Evolutionary conservation across 2,329 filamentous ascomycete genomes (phyloP), one percentile per base, ranked within the genome.

Genomic region (Thelonectria rubi): DNA sequence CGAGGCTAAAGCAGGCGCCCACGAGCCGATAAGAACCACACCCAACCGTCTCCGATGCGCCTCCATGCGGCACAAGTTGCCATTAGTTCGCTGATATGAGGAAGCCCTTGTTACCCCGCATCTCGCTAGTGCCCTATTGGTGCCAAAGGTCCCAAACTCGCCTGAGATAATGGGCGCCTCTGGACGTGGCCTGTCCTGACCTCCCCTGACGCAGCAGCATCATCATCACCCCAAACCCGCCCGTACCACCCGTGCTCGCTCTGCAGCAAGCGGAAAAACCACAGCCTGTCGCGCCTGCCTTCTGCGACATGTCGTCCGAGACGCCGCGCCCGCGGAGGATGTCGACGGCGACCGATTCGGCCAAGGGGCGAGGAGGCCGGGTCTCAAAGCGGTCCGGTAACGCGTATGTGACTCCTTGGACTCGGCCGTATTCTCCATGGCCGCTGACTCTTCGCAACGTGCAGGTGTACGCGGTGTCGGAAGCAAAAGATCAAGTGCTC

Each of bases 401-500:
- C 59, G 69, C 69, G 69, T 71, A 40, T 42, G 67, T 65, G n/a
- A 43, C 14, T 34, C 55, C 39, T 40, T 21, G 30, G 17, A n/a
- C n/a, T n/a, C n/a, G n/a, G n/a, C n/a, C n/a, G 17, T 32, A 20
- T 21, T 26, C 39, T 34, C 43, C 21, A 24, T 39, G 21, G 18
- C 11, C 45, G 34, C 50, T 61, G 34, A 61, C 53, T 15, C 24
- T 39, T 7, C 5, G 17, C 14, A 12, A 9, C 11, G 17, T 10
- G 32, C 24, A 73, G 72, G 2, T 74, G 72, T 8, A 65, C 67
- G 1, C 48, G 72, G n/a, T 76, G 74, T 46, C 72, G 74, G 6
- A 70, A 71, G 34, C 74, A 76, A 45, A 76, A 76, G 59, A 75
- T 76, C 50, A 76, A 76, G 55, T 76, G 74, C 10, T 75, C 72